Conservation (phyloP, 2,329 filamentous ascomycete genomes). For the Plenodomus biglobosus region DNA sequence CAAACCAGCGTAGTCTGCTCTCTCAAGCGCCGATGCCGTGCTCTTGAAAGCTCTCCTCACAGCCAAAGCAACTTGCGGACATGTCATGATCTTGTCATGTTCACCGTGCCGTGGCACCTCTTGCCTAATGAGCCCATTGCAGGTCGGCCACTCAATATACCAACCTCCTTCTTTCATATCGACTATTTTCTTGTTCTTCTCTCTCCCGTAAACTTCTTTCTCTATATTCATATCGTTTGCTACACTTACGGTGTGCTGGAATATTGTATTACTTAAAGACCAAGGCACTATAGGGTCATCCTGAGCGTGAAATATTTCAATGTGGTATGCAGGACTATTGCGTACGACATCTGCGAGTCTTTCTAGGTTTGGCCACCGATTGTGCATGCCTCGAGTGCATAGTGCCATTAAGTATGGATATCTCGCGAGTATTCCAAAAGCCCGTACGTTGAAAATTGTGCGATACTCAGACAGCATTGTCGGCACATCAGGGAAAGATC, state of each 20-base stretch:
- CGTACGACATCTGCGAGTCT: neutral
- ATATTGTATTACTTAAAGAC: neutral
- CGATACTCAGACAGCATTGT: conserved; percentile 2
- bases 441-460: neutral
- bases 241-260: neutral
- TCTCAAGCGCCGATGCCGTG: neutral
- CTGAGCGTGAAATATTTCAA: conserved; percentile 1
- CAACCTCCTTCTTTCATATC: neutral
- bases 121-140: neutral
- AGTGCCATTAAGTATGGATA: too few relatives aligned
- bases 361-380: too few relatives aligned
- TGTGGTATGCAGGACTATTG: neutral
- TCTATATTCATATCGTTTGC: neutral
- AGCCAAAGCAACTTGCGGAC: neutral
- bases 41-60: conserved; percentile 1
- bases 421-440: neutral
- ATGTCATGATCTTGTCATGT: conserved; percentile 2
- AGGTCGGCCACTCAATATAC: conserved; percentile 1
- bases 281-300: conserved; percentile 3
- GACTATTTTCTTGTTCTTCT: neutral
- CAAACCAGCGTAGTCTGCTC: too few relatives aligned
- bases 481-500: conserved; percentile 1
- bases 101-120: conserved; percentile 1
- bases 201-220: too few relatives aligned
- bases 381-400: too few relatives aligned